Conservation (phyloP, 83 land plant genomes). For the Picea mariana region DNA sequence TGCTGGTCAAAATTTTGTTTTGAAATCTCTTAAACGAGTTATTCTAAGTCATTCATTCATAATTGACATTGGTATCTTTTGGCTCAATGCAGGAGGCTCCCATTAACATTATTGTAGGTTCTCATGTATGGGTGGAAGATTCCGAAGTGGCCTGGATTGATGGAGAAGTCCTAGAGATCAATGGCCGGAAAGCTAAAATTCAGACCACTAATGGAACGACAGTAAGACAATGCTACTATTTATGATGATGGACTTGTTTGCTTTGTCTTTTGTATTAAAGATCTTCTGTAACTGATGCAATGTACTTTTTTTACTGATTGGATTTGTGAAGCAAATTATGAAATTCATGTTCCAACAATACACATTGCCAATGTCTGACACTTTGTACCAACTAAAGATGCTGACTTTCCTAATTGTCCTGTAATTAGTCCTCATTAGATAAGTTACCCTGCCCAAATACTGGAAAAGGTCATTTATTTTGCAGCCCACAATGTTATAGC, state of each 20-base stretch:
- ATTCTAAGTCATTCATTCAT: not conserved
- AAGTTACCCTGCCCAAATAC: too few relatives aligned
- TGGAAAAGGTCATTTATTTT: too few relatives aligned
- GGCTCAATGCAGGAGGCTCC: slow-evolving; percentile 58
- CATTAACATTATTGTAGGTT: slow-evolving; percentile 80
- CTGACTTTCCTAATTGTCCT: too few relatives aligned
- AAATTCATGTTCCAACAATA: not conserved
- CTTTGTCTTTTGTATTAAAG: not conserved
- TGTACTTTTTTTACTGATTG: not conserved
- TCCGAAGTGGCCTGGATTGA: slow-evolving; percentile 80
- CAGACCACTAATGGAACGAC: slow-evolving; percentile 53
- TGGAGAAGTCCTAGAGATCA: slow-evolving; percentile 74
- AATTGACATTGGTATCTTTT: not conserved
- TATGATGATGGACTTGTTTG: not conserved
- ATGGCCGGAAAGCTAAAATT: slow-evolving; percentile 59
- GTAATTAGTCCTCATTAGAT: too few relatives aligned
- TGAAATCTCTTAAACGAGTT: not conserved
- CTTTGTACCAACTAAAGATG: too few relatives aligned
- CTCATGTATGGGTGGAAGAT: slow-evolving; percentile 97
- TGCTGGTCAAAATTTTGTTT: not conserved
- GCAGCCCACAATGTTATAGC: too few relatives aligned
- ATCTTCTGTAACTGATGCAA: not conserved
- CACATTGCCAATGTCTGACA: too few relatives aligned
- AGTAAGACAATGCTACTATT: slow-evolving; percentile 33
- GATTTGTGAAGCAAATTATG: not conserved